Evolutionary conservation across 1,284 basidiomycete species (phyloP), one percentile per base, ranked within the genome.

Genomic region (Xerocomus nothofagi): DNA sequence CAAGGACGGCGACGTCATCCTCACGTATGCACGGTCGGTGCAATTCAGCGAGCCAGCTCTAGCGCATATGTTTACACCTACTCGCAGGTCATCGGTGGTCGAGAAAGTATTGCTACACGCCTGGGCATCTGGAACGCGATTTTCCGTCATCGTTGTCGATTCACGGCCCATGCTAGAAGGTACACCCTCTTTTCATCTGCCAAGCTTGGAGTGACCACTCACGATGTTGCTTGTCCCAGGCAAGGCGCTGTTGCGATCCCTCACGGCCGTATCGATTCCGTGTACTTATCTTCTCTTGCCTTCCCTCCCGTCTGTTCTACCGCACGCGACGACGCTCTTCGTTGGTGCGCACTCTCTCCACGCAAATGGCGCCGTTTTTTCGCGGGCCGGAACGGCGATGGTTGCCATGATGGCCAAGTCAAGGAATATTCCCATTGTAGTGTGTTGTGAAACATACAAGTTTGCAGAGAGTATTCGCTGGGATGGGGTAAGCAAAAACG

Each of bases 371-470:
- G 86, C 93, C 0, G 88, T 98, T 8, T 98, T 92, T 69, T 91
- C 94, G 12, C 82, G 97, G 45, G 91, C 94, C 0, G 97, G 97
- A 21, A 98, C 95, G 2, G 96, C 96, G 0, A 81, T 95, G 56
- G 92, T 98, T 20, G 93, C 96, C 0, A 95, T 99, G 93, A 85
- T 98, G 77, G 92, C 93, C 0, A 91, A 93, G 68, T 83, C 85
- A 47, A 82, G 89, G 62, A 86, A 86, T 18, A 87, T 98, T 1
- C 97, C 97, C 7, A 93, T 98, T 15, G 85, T 99, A 44, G 93
- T 96, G 15, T 98, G 94, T 61, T 97, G 95, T 61, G 97, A 99
- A 73, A 99, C 97, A 17, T 98, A 98, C 77, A 99, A 99, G 70
- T 98, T 97, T 63, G 90, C 90, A 20, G 97, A 99, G 60, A 83